Evolutionary conservation across 257 asterid species (phyloP), one percentile per base, ranked within the genome.

Genomic region (Rhazya stricta): DNA sequence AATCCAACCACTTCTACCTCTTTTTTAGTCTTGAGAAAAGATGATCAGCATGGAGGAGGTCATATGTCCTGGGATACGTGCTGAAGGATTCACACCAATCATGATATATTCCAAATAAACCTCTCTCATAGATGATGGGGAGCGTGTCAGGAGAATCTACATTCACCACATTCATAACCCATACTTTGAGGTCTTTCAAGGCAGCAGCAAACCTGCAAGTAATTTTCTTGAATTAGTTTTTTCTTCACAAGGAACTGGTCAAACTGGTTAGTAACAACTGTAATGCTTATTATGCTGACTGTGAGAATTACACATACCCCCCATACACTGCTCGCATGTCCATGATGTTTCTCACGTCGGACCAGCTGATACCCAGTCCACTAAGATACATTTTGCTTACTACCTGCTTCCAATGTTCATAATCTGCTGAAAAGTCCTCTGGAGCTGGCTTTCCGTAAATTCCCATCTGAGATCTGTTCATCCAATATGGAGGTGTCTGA

Each of bases 1-100:
- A 46, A 37, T 27, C 5, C 43, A 45, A 69, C 43, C 42, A n/a
- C 29, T 69, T 19, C 57, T 83, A 90, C 97, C 97, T 87, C 75
- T 81, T 87, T 77, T 87, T 86, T 56, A 91, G 83, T 53, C 76
- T 84, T 36, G 97, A 91, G 87, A 93, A 86, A 56, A 93, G 96
- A 78, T 89, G 95, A 85, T 93, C 96, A 21, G 97, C 97, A 70
- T 91, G 95, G 41, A 93, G 84, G 74, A 93, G 96, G 79, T 91
- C 97, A 30, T 93, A 93, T 3, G 93, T 83, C 75, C 96, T 85
- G 11, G 98, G 98, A 72, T 93, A 93, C 11, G 97, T 89, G 85
- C 96, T 93, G 85, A 91, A 93, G 57, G 97, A 89, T 83, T 93
- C 98, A 32, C 98, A 91, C 98, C 98, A 93, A 60, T 93, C 96